Conservation (phyloP, 148 eudicot genomes). For the Cornus kousa region DNA sequence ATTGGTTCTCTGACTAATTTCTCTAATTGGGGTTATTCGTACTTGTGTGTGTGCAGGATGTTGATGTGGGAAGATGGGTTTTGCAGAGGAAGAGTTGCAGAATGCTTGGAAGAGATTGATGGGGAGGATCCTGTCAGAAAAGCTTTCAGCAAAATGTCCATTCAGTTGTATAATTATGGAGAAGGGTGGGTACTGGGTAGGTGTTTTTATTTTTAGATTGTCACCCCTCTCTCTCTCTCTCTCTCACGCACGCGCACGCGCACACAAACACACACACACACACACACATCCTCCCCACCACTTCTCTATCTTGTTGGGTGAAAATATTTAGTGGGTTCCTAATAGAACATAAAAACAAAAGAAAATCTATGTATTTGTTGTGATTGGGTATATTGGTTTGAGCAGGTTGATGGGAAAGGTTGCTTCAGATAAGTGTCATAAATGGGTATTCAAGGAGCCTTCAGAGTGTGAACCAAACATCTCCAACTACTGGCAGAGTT, state of each 20-base stretch:
- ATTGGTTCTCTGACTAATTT: background rate
- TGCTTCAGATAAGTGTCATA: constrained; percentile 99
- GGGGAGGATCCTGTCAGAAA: constrained; percentile 86
- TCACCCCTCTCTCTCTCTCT: constrained; percentile 7
- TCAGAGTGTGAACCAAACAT: constrained; percentile 90
- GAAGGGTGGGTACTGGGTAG: constrained; percentile 99
- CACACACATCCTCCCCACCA: background rate
- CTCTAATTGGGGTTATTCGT: background rate
- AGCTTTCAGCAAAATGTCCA: constrained; percentile 99
- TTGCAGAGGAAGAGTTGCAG: constrained; percentile 83
- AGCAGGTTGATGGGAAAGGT: constrained; percentile 99
- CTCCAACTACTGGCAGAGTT: constrained; percentile 97
- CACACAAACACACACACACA: background rate
- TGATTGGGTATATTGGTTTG: constrained; percentile 20
- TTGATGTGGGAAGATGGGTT: constrained; percentile 99
- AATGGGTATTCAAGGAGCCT: constrained; percentile 99
- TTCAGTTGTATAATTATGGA: constrained; percentile 98
- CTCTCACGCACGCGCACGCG: too few relatives aligned
- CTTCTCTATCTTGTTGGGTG: constrained; percentile 3
- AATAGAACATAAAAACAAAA: background rate
- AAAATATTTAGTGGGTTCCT: background rate
- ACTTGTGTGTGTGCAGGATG: constrained; percentile 56
- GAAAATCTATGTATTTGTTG: constrained; percentile 3
- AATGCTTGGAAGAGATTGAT: constrained; percentile 74
- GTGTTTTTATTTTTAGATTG: constrained; percentile 38